Conservation (phyloP, 192 early-diverging fungal species). For the Umbelopsis sp. region DNA sequence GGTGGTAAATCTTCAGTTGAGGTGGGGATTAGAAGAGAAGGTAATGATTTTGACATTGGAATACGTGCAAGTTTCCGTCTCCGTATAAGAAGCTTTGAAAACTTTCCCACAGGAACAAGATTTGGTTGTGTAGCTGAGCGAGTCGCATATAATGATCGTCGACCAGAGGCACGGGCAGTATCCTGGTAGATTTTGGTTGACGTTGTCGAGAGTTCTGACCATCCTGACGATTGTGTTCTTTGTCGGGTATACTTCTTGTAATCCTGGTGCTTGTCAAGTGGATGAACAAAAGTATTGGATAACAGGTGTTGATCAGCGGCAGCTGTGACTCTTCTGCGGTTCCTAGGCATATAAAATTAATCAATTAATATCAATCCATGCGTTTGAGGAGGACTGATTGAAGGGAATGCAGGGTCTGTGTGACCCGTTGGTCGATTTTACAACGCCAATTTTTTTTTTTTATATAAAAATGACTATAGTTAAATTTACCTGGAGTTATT, state of each 20-base stretch:
- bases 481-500: not conserved
- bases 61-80: not conserved
- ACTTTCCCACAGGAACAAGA: not conserved
- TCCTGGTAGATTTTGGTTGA: not conserved
- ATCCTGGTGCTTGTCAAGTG: not conserved
- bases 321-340: not conserved
- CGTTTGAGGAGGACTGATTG: not conserved
- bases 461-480: not conserved
- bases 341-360: not conserved
- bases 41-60: slow-evolving; percentile 1
- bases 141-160: slow-evolving; percentile 12
- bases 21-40: not conserved
- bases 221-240: not conserved
- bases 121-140: not conserved
- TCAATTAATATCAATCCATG: too few species aligned
- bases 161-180: not conserved
- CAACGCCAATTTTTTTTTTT: not conserved
- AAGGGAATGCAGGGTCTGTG: slow-evolving; percentile 24
- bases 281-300: not conserved
- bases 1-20: not conserved
- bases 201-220: not conserved
- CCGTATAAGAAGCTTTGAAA: not conserved
- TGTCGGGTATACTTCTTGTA: not conserved
- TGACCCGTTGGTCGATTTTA: not conserved
- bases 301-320: not conserved